Evolutionary conservation across 139 green algal genomes (phyloP).

Genomic region (Ettlia oleoabundans): DNA sequence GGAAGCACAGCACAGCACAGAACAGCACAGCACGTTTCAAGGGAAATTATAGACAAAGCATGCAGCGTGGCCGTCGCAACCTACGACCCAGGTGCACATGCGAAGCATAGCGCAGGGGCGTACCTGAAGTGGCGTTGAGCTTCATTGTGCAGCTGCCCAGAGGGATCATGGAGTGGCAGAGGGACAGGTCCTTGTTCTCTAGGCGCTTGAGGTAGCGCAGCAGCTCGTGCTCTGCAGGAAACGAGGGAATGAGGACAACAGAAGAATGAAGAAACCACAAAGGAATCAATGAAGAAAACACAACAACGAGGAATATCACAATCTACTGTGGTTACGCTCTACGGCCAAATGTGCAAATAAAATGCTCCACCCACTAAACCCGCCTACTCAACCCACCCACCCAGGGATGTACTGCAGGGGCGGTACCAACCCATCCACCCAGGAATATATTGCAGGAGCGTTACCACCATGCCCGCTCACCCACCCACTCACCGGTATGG

Average conservation of each 20-base stretch:
- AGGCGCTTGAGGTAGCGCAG: slow-evolving; percentile 96
- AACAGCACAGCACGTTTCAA: too few relatives aligned
- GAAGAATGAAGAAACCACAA: not conserved
- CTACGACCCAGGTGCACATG: not conserved
- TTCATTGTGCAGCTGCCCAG: slow-evolving; percentile 99
- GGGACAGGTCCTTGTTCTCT: slow-evolving; percentile 96
- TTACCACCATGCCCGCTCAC: too few relatives aligned
- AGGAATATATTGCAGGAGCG: too few relatives aligned
- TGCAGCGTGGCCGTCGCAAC: too few relatives aligned
- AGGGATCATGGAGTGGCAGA: slow-evolving; percentile 98
- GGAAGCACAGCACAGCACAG: not conserved
- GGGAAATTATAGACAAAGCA: too few relatives aligned
- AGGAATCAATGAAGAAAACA: not conserved
- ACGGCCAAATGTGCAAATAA: too few relatives aligned
- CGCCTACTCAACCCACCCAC: too few relatives aligned
- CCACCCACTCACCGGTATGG: slow-evolving; percentile 61
- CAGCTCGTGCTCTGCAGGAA: slow-evolving; percentile 86
- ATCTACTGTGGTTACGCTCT: too few relatives aligned
- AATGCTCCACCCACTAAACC: too few relatives aligned
- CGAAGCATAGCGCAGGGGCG: not conserved
- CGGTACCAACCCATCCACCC: too few relatives aligned
- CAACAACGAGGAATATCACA: too few relatives aligned
- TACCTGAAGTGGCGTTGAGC: slow-evolving; percentile 94
- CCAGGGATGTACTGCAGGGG: too few relatives aligned
- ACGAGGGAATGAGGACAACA: not conserved